Evolutionary conservation across 257 asterid species (phyloP), one percentile per base, ranked within the genome.

Genomic region (Solanum clarkiae): DNA sequence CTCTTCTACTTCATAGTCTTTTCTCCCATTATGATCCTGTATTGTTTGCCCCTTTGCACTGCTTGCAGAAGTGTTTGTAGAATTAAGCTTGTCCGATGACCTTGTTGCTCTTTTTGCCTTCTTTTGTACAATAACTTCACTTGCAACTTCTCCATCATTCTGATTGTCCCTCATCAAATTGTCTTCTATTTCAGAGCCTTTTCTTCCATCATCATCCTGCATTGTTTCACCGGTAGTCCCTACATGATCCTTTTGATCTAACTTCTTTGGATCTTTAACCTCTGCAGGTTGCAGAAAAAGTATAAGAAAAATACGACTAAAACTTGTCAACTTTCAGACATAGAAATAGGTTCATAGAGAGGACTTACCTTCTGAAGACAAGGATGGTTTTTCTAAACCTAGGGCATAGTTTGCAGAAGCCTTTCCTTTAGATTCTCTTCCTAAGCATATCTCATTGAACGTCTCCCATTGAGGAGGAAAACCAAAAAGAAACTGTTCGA

Each of bases 401-500:
- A 18, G 45, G 80, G 57, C 84, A 84, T 72, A 80, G 20, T 60
- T 79, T 80, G 87, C 81, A 70, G 72, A 72, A 44, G 66, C 84
- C 82, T 47, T 80, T 44, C 89, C 66, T 63, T 88, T 70, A 86
- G 89, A 83, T 79, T 85, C 90, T 88, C 85, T 86, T 80, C 66
- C 88, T 68, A 84, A 65, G 88, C 81, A 87, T 53, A 87, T 88
- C 65, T 88, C 88, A 69, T 88, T 90, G 80, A 80, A 91, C 81
- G 71, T 89, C 92, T 94, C 93, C 98, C 99, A 95, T 85, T 85
- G 80, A 24, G 92, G 86, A 56, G 99, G 99, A 90, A 95, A 95
- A 47, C 98, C 98, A 45, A 89, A 86, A 82, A 87, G 44, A 87
- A 95, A 95, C 91, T 91, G 92, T 83, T 90, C 47, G 45, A 75